Base-by-base conservation (phyloP, 495 filamentous ascomycete species). In the Astrothelium macrocarpum region DNA sequence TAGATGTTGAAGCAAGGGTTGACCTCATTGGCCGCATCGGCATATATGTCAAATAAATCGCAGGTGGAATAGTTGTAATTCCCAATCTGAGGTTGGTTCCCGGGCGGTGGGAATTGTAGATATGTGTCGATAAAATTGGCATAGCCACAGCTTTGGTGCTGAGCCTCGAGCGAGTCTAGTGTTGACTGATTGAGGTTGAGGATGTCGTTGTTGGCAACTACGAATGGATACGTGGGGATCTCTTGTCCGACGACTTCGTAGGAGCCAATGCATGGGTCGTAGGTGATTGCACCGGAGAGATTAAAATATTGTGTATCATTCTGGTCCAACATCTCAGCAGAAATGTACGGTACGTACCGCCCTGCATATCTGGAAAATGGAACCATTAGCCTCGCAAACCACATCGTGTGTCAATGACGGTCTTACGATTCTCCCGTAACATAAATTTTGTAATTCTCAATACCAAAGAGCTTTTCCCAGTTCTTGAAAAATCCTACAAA, bases 381-480 rank as follows among this genome's bases (percentile, higher is more conserved):
- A 20, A 26, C 9, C 3, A 56, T 56, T 29, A 56, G 49, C 25
- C 7, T 28, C 9, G 20, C 49, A 20, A 56, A 5, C 49, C 49
- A 56, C 49, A 0, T 9, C 20, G 49, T 56, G 25, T 26, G 7
- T 25, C 9, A 10, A 9, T n/a, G 25, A 29, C 10, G 49, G 25
- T 26, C 49, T 56, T 56, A 56, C 49, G 34, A 64, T 58, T 67
- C 67, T n/a, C 68, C 67, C 18, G 68, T 72, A 5, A 72, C 65
- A 61, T 67, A 69, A 31, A 72, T 72, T 45, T 72, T 70, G 65
- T 65, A 71, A 36, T 72, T 71, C 46, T 63, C 61, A 58, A 71
- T 72, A 42, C 70, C 68, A 61, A 72, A 72, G n/a, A 69, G 61
- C 29, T 65, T 61, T 58, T 68, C 56, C 39, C 68, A 72, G 63